Evolutionary conservation across 495 filamentous ascomycete genomes (phyloP).

Genomic region (Pseudevernia furfuracea): DNA sequence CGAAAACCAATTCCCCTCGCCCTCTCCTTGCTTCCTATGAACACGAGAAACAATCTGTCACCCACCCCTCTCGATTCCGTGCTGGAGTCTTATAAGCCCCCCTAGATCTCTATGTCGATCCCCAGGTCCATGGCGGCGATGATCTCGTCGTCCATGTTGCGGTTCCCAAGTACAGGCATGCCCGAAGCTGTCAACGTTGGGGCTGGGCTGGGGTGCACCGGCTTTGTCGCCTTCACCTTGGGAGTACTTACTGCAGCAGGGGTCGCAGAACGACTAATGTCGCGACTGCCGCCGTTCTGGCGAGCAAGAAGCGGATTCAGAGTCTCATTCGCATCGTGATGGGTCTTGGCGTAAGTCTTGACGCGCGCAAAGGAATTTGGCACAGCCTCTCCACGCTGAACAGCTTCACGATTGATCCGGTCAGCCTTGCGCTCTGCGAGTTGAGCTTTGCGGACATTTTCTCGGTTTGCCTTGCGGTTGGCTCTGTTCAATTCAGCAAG

Average conservation of each 20-base stretch:
- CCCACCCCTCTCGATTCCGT: neutral
- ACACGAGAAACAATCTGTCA: neutral
- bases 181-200: constrained; percentile 41
- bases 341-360: constrained; percentile 53
- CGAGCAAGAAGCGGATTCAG: constrained; percentile 23
- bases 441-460: constrained; percentile 78
- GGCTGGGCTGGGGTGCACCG: constrained; percentile 26
- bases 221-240: constrained; percentile 22
- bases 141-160: constrained; percentile 76
- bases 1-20: neutral
- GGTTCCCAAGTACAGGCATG: constrained; percentile 57
- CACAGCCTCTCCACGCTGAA: constrained; percentile 46
- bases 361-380: constrained; percentile 55
- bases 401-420: constrained; percentile 40
- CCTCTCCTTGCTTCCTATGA: neutral
- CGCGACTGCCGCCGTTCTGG: constrained; percentile 28
- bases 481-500: constrained; percentile 66
- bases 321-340: constrained; percentile 46
- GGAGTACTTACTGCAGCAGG: constrained; percentile 34
- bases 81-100: neutral
- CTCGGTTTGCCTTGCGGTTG: constrained; percentile 71
- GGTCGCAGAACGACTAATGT: constrained; percentile 41
- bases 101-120: constrained; percentile 67
- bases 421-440: constrained; percentile 62
- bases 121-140: constrained; percentile 74